Evolutionary conservation across 768 basidiomycete genomes (phyloP), one percentile per base, ranked within the genome.

Genomic region (Calocera cornea): DNA sequence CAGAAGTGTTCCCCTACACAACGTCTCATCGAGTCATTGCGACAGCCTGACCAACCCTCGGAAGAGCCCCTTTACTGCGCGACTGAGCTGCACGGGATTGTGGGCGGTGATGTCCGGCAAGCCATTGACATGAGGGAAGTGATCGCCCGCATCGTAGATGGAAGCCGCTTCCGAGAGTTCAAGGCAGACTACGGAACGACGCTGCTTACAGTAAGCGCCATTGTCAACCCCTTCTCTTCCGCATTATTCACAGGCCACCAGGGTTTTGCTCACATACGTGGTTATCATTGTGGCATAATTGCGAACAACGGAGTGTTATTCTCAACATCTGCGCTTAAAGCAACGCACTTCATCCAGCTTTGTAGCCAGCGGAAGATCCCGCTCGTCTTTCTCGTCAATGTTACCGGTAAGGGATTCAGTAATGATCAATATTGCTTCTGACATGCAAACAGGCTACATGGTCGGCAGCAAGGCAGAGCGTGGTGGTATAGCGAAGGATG

Each of bases 271-370:
- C 83, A 88, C 74, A 83, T 95, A 44, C 92, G 92, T 73, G 92
- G 92, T 1, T 90, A 90, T 73, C 83, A 88, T 67, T 92, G 95
- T 44, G 94, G 94, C 2, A 92, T 97, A 68, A 83, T 94, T 40
- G 94, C 89, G 29, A 97, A 97, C 78, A 95, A 95, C 72, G 95
- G 94, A 70, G 94, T 97, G 67, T 79, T 97, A 22, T 92, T 97
- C 78, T 95, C 93, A 2, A 90, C 92, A 1, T 93, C 92, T 0
- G 95, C 94, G 0, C 78, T 93, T 66, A 97, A 97, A 76, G 92
- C 93, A 12, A 90, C 94, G 1, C 94, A 97, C 72, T 97, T 97
- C 75, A 95, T 97, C 69, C 84, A 95, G 75, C 82, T 97, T 2
- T 97, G 95, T 73, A 92, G 92, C 0, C 94, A 97, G 75, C 83